phyloP scores from a whole-genome alignment of 371 early-diverging fungal genomes.

The Mucor racemosus region DNA sequence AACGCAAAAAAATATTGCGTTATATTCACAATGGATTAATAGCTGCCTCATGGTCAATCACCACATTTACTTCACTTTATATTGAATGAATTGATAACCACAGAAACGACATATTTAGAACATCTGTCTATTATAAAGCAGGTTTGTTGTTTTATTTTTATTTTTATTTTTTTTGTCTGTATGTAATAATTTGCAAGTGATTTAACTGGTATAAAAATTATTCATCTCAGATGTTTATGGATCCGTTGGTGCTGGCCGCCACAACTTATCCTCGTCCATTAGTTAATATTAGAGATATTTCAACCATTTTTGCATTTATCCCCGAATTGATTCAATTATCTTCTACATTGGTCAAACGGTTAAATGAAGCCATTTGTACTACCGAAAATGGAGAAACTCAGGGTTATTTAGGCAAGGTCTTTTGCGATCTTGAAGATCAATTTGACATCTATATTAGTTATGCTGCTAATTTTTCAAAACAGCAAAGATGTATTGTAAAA shows the following conservation, averaged over 20 bases:
- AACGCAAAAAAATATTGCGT: neutral
- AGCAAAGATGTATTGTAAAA: slow-evolving; percentile 34
- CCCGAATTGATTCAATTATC: slow-evolving; percentile 49
- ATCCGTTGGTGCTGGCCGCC: slow-evolving; percentile 49
- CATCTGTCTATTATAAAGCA: slow-evolving; percentile 50
- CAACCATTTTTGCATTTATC: slow-evolving; percentile 50
- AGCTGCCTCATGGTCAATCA: slow-evolving; percentile 29
- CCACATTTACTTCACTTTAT: slow-evolving; percentile 46
- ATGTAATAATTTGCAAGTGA: neutral
- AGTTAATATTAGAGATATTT: slow-evolving; percentile 42
- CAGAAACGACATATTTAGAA: slow-evolving; percentile 52
- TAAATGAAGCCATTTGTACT: slow-evolving; percentile 32
- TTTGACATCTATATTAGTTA: slow-evolving; percentile 50
- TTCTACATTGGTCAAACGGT: slow-evolving; percentile 32
- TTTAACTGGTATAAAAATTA: neutral
- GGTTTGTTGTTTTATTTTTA: slow-evolving; percentile 27
- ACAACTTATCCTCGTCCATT: slow-evolving; percentile 39
- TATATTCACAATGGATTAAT: slow-evolving; percentile 1
- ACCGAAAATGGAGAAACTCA: slow-evolving; percentile 26
- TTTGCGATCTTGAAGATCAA: slow-evolving; percentile 40
- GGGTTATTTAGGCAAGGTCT: slow-evolving; percentile 42
- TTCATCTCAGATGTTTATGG: slow-evolving; percentile 49
- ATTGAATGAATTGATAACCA: slow-evolving; percentile 47
- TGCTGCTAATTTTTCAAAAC: slow-evolving; percentile 47
- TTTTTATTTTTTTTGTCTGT: too few relatives aligned